phyloP scores from a whole-genome alignment of 2,329 filamentous ascomycete species.

The Neonectria neomacrospora region DNA sequence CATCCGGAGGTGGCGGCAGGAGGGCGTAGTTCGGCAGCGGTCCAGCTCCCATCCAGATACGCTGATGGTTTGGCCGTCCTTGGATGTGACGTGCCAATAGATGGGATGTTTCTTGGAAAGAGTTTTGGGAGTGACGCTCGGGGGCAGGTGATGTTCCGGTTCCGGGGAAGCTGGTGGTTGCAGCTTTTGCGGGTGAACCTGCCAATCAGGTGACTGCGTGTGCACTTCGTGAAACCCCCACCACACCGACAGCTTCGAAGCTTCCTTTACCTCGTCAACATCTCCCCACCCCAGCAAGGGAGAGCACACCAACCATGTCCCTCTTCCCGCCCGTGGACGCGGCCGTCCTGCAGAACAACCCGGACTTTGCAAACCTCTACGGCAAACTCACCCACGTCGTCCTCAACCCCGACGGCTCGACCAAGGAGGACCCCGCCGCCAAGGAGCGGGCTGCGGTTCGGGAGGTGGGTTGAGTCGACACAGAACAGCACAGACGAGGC shows the following conservation, averaged over 20 bases:
- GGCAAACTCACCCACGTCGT: constrained; percentile 63
- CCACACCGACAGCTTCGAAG: constrained; percentile 1
- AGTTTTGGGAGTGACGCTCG: constrained; percentile 40
- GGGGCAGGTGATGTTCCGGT: constrained; percentile 43
- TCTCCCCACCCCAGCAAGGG: background rate
- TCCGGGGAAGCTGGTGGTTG: constrained; percentile 21
- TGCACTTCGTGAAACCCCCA: constrained; percentile 43
- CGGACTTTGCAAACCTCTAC: constrained; percentile 70
- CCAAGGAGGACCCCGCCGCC: constrained; percentile 60
- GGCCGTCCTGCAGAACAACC: constrained; percentile 64
- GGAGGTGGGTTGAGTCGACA: constrained; percentile 53
- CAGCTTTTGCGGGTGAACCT: constrained; percentile 1
- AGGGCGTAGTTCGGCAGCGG: constrained; percentile 25
- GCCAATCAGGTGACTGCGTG: constrained; percentile 52
- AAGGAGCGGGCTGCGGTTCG: constrained; percentile 62
- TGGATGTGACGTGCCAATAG: background rate
- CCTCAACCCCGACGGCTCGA: constrained; percentile 68
- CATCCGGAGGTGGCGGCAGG: constrained; percentile 13
- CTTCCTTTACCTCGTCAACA: background rate
- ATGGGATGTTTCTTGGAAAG: constrained; percentile 26
- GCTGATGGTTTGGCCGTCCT: constrained; percentile 32
- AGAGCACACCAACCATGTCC: constrained; percentile 24
- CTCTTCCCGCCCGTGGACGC: constrained; percentile 71
- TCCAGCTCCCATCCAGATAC: constrained; percentile 34
- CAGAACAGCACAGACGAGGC: background rate